Conservation (phyloP, 805 yeast species). For the Yarrowia osloensis region DNA sequence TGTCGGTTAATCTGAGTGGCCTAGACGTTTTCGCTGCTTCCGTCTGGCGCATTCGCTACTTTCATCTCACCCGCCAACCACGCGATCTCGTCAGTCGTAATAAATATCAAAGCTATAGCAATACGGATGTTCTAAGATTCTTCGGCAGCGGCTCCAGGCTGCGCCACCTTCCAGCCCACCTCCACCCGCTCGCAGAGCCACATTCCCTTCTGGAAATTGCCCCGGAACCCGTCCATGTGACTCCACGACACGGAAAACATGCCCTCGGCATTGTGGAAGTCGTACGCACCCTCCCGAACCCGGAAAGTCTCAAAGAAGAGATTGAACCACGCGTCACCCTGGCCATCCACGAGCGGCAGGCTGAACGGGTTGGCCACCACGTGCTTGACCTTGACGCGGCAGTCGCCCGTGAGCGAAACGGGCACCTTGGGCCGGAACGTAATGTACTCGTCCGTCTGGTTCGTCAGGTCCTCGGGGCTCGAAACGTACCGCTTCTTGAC, state of each 20-base stretch:
- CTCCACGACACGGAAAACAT: conserved; percentile 46
- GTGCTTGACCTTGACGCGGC: conserved; percentile 23
- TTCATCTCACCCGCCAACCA: too few relatives aligned
- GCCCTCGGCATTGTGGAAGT: conserved; percentile 31
- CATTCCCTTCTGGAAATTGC: conserved; percentile 56
- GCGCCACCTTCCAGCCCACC: conserved; percentile 44
- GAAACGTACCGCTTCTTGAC: conserved; percentile 15
- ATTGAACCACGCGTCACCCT: conserved; percentile 50
- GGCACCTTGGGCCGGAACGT: conserved; percentile 1
- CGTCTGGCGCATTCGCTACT: too few relatives aligned
- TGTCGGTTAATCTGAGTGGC: too few relatives aligned
- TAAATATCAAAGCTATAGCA: conserved; percentile 14
- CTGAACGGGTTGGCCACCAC: conserved; percentile 12
- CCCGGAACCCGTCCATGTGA: conserved; percentile 68
- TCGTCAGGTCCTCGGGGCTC: not conserved
- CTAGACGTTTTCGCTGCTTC: too few relatives aligned
- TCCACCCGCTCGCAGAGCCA: conserved; percentile 55
- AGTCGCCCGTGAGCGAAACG: conserved; percentile 1
- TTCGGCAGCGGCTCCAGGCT: not conserved
- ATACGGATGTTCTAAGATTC: not conserved
- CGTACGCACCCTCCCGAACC: conserved; percentile 32
- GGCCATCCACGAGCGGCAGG: conserved; percentile 34
- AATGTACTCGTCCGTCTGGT: conserved; percentile 1
- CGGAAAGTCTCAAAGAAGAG: conserved; percentile 47
- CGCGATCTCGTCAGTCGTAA: too few relatives aligned